Conservation (phyloP, 805 yeast species). For the Brettanomyces sp. region DNA sequence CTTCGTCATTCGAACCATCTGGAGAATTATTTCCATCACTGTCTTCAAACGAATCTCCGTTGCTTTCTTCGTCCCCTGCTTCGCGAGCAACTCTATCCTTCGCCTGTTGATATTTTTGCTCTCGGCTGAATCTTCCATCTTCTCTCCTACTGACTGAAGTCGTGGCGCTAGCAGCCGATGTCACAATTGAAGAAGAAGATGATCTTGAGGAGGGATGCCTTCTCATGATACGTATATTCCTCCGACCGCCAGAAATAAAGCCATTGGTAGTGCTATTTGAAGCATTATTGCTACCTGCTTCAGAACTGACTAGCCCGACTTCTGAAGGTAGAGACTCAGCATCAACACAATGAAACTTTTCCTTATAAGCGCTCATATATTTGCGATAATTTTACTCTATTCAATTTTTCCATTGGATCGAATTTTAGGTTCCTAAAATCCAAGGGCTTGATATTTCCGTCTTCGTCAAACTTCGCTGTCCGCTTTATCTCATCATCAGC, state of each 20-base stretch:
- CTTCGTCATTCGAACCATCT: slow-evolving; percentile 1
- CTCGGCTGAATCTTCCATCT: slow-evolving; percentile 30
- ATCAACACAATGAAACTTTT: slow-evolving; percentile 3
- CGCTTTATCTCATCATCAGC: slow-evolving; percentile 25
- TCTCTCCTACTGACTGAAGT: slow-evolving; percentile 15
- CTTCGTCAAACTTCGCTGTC: slow-evolving; percentile 22
- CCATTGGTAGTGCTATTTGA: neutral
- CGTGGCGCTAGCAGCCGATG: slow-evolving; percentile 4
- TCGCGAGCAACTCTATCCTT: slow-evolving; percentile 26
- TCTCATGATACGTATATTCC: slow-evolving; percentile 3
- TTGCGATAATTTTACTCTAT: slow-evolving; percentile 21
- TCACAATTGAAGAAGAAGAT: neutral
- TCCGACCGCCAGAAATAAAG: neutral
- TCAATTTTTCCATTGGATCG: slow-evolving; percentile 24
- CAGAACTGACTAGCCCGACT: neutral
- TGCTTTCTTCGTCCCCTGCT: slow-evolving; percentile 19
- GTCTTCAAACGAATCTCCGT: slow-evolving; percentile 1
- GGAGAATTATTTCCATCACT: slow-evolving; percentile 19
- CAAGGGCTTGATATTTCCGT: slow-evolving; percentile 25
- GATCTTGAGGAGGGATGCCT: neutral
- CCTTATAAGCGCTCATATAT: slow-evolving; percentile 15
- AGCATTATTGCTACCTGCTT: neutral
- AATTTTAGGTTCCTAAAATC: slow-evolving; percentile 21
- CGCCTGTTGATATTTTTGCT: slow-evolving; percentile 32
- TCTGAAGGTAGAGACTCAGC: neutral